Conservation (phyloP, 2,329 filamentous ascomycete species). For the Penicillium concentricum region DNA sequence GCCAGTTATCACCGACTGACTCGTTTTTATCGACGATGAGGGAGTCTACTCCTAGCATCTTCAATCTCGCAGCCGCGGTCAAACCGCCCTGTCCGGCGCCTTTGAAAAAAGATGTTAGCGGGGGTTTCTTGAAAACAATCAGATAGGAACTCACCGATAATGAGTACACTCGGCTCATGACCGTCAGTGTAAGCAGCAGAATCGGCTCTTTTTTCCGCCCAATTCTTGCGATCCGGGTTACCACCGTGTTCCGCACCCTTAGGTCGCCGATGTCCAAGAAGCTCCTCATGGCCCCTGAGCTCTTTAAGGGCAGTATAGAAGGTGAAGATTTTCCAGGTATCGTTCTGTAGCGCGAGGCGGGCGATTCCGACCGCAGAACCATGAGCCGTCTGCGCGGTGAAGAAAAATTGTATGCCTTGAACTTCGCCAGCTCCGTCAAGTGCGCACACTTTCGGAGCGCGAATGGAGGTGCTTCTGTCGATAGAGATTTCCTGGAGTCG, state of each 20-base stretch:
- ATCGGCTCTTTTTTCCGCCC: neutral
- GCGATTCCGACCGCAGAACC: neutral
- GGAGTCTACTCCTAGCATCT: conserved; percentile 56
- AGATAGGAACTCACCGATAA: neutral
- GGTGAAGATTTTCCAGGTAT: neutral
- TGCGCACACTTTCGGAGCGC: neutral
- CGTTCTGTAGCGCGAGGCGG: neutral
- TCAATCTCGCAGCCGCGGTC: conserved; percentile 21
- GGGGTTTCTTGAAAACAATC: neutral
- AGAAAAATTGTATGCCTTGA: neutral
- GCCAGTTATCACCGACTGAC: conserved; percentile 64
- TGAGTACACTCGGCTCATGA: neutral
- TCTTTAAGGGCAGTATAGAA: neutral
- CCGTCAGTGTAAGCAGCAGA: neutral
- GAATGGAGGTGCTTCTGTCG: neutral
- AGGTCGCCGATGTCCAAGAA: neutral
- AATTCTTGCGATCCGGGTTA: neutral
- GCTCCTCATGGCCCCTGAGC: neutral
- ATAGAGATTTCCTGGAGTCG: neutral
- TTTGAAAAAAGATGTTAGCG: neutral
- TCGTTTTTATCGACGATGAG: conserved; percentile 60
- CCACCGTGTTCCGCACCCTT: neutral
- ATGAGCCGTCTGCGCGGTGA: neutral
- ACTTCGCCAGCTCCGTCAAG: neutral
- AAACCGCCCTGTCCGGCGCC: neutral